A percentile compares a stretch with the other conserved stretches of the same genome.
phyloP scores from a whole-genome alignment of 2,329 filamentous ascomycete genomes.

The Colletotrichum musae region DNA sequence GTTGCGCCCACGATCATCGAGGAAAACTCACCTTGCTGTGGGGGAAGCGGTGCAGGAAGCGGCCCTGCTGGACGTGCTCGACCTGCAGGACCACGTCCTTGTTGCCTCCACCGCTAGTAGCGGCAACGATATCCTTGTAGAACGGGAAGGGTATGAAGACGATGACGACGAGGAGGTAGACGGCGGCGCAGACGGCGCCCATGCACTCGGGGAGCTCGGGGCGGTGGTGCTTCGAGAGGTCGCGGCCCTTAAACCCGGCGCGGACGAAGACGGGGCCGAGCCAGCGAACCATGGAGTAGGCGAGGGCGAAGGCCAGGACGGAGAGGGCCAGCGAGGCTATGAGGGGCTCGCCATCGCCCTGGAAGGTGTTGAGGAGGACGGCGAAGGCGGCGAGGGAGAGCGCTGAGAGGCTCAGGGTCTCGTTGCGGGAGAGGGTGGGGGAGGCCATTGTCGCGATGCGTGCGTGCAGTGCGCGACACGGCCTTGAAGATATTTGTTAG shows the following conservation, averaged over 20 bases:
- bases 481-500: neutral
- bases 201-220: constrained; percentile 94
- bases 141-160: constrained; percentile 97
- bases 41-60: constrained; percentile 91
- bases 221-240: constrained; percentile 80
- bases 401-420: constrained; percentile 70
- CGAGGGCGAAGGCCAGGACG: constrained; percentile 84
- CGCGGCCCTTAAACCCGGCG: constrained; percentile 89
- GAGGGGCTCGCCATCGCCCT: constrained; percentile 89
- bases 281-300: constrained; percentile 92
- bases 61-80: constrained; percentile 82
- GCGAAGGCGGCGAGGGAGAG: constrained; percentile 79
- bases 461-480: neutral
- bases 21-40: constrained; percentile 82
- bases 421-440: constrained; percentile 63
- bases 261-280: constrained; percentile 90
- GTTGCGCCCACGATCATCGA: too few species aligned
- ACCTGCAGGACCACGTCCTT: constrained; percentile 85
- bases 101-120: constrained; percentile 94
- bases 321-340: constrained; percentile 91
- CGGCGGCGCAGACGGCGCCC: constrained; percentile 92
- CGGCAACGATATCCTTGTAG: constrained; percentile 97
- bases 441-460: constrained; percentile 47
- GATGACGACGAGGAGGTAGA: constrained; percentile 91
- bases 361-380: constrained; percentile 85